Conservation (phyloP, 2,329 filamentous ascomycete species). For the Aspergillus glaucus region DNA sequence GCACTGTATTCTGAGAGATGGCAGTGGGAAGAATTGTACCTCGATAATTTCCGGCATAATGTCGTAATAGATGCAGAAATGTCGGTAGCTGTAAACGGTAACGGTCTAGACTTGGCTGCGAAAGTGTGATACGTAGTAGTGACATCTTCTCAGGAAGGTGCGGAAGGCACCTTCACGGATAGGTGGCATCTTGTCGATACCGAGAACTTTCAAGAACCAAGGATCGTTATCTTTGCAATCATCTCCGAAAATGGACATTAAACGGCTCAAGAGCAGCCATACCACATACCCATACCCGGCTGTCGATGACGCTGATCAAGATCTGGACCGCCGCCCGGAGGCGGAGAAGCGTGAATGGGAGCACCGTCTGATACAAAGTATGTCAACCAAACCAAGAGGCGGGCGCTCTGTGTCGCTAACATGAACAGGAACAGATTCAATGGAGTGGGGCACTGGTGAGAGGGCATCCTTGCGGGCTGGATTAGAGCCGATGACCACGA, state of each 20-base stretch:
- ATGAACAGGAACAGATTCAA: neutral
- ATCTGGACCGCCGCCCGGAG: neutral
- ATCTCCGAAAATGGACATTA: neutral
- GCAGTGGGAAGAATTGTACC: neutral
- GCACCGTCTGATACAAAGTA: neutral
- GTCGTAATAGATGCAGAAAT: neutral
- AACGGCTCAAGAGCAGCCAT: neutral
- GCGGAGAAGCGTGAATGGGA: neutral
- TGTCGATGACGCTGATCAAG: neutral
- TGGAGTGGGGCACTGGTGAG: neutral
- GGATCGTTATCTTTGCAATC: neutral
- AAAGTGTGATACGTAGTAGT: neutral
- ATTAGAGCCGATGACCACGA: neutral
- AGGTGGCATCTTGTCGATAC: neutral
- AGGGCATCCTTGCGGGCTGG: neutral
- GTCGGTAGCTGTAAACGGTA: neutral
- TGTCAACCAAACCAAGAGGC: neutral
- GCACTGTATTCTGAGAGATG: neutral
- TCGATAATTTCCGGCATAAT: neutral
- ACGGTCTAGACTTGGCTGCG: neutral
- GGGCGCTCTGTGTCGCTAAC: neutral
- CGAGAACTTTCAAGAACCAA: neutral
- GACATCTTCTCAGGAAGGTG: neutral
- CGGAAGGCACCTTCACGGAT: neutral
- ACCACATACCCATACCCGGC: neutral